Evolutionary conservation across 495 filamentous ascomycete genomes (phyloP).

Genomic region (Extremus antarcticus): DNA sequence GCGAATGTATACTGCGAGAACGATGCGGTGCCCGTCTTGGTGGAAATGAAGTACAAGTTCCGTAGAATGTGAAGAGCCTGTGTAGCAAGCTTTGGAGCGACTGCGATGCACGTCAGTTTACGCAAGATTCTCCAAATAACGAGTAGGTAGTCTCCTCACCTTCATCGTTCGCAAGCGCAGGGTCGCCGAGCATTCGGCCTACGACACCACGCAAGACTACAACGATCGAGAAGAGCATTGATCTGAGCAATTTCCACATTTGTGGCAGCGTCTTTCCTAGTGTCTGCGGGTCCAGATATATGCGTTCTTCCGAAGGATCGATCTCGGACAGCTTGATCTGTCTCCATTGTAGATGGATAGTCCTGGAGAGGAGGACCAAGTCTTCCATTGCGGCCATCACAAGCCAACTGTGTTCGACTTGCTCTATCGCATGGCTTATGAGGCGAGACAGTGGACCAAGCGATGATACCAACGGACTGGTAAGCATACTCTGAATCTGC

Average conservation of each 20-base stretch:
- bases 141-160: slow-evolving; percentile 33
- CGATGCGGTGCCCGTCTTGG: slow-evolving; percentile 57
- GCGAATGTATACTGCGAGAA: slow-evolving; percentile 80
- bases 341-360: slow-evolving; percentile 69
- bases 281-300: slow-evolving; percentile 59
- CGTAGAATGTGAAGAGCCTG: slow-evolving; percentile 71
- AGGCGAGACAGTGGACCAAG: slow-evolving; percentile 72
- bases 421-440: slow-evolving; percentile 60
- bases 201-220: slow-evolving; percentile 64
- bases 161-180: slow-evolving; percentile 39
- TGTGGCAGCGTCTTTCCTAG: slow-evolving; percentile 56
- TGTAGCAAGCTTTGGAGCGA: slow-evolving; percentile 60
- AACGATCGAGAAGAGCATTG: slow-evolving; percentile 68
- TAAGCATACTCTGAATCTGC: slow-evolving; percentile 32
- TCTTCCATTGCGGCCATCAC: slow-evolving; percentile 62
- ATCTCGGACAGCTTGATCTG: slow-evolving; percentile 74
- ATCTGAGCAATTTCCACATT: slow-evolving; percentile 75
- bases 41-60: slow-evolving; percentile 79
- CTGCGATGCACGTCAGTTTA: slow-evolving; percentile 18
- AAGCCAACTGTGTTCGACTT: slow-evolving; percentile 46
- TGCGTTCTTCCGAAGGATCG: slow-evolving; percentile 62
- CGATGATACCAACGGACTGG: slow-evolving; percentile 61
- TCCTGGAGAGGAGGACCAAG: slow-evolving; percentile 57
- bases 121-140: neutral
- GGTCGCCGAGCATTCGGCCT: slow-evolving; percentile 52